phyloP scores from a whole-genome alignment of 108 stramenopile species.

The Cyclotella baltica region DNA sequence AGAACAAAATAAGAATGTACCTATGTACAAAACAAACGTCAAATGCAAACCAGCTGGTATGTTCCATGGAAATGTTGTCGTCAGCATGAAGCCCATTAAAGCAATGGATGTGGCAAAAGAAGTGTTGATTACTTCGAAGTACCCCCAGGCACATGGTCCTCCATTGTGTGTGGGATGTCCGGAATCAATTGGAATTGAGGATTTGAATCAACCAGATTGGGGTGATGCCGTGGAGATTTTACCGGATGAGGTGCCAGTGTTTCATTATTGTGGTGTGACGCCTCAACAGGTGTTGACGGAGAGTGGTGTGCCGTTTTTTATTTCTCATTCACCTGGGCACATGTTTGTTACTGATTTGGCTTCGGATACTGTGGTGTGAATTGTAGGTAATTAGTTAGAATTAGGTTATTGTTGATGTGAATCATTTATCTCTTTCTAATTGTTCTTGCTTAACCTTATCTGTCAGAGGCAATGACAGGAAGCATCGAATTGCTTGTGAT shows the following conservation, averaged over 20 bases:
- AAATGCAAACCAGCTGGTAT: slow-evolving; percentile 69
- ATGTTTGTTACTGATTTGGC: slow-evolving; percentile 92
- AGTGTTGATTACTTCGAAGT: slow-evolving; percentile 74
- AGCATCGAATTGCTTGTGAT: too few species aligned
- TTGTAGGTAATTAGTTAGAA: too few species aligned
- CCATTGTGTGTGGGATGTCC: slow-evolving; percentile 88
- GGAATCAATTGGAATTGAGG: slow-evolving; percentile 71
- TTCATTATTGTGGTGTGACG: slow-evolving; percentile 95
- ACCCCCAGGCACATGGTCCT: slow-evolving; percentile 85
- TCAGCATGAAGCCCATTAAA: slow-evolving; percentile 90
- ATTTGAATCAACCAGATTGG: slow-evolving; percentile 79
- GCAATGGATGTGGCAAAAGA: slow-evolving; percentile 71
- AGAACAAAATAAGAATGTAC: slow-evolving; percentile 82
- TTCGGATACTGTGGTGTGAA: slow-evolving; percentile 35
- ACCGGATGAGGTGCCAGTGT: slow-evolving; percentile 87
- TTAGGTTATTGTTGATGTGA: too few species aligned
- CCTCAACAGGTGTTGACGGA: slow-evolving; percentile 84
- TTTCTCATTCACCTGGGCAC: slow-evolving; percentile 91
- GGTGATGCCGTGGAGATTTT: slow-evolving; percentile 75
- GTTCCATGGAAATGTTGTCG: slow-evolving; percentile 84
- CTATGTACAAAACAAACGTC: slow-evolving; percentile 89
- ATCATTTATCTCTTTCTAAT: too few species aligned
- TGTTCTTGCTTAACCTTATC: too few species aligned
- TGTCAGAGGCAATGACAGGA: too few species aligned
- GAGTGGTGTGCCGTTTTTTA: slow-evolving; percentile 70